Evolutionary conservation across 148 eudicot genomes (phyloP).

Genomic region (Agrostemma githago): DNA sequence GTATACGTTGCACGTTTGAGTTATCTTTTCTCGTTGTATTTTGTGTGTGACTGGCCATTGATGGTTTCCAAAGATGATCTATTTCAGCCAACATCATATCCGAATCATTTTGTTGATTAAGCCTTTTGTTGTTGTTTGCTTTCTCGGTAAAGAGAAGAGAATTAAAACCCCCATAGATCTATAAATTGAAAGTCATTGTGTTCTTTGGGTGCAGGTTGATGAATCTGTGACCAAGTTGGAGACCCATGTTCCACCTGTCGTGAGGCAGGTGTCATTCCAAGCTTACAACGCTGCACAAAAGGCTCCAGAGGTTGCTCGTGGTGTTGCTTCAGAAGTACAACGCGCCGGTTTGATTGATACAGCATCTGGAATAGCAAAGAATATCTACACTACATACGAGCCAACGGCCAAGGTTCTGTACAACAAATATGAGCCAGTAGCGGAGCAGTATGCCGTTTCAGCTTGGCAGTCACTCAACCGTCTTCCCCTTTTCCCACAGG

Average conservation of each 20-base stretch:
- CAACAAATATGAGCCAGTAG: constrained; percentile 79
- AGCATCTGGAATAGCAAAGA: constrained; percentile 73
- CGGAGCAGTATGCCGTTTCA: constrained; percentile 74
- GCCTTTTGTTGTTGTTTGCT: too few species aligned
- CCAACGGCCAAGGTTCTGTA: constrained; percentile 77
- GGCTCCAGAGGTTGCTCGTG: constrained; percentile 72
- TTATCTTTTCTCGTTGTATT: too few species aligned
- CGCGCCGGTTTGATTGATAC: constrained; percentile 57
- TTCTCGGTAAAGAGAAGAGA: too few species aligned
- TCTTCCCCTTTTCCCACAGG: constrained; percentile 77
- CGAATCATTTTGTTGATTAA: too few species aligned
- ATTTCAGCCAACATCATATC: too few species aligned
- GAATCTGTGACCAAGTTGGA: constrained; percentile 64
- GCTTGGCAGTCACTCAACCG: constrained; percentile 76
- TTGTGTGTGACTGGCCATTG: too few species aligned
- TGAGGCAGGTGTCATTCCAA: constrained; percentile 57
- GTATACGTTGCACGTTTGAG: too few species aligned
- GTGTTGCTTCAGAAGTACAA: constrained; percentile 70
- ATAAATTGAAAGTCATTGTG: background rate
- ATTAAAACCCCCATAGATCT: background rate
- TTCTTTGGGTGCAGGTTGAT: constrained; percentile 51
- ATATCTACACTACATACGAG: constrained; percentile 62
- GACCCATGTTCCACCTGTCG: constrained; percentile 49
- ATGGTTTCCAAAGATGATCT: too few species aligned
- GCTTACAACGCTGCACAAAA: constrained; percentile 58